Evolutionary conservation across 148 eudicot genomes (phyloP).

Genomic region (Rheum nobile): DNA sequence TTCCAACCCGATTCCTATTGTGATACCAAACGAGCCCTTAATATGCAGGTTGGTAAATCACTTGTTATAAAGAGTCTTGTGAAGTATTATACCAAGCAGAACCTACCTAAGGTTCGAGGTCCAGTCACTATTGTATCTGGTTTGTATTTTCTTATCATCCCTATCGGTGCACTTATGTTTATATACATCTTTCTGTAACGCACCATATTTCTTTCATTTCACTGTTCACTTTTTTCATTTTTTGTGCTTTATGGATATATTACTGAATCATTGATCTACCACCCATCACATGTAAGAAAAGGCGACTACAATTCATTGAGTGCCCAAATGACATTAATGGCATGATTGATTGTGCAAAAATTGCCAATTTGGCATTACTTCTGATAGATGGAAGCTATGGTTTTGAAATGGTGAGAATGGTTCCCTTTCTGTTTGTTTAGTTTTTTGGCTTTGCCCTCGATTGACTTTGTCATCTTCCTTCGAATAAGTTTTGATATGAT

Average conservation of each 20-base stretch:
- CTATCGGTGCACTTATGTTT: background rate
- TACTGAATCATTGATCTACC: background rate
- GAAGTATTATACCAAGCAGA: slow-evolving; percentile 84
- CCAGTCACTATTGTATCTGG: slow-evolving; percentile 91
- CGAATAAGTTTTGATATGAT: background rate
- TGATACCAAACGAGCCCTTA: too few relatives aligned
- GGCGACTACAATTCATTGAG: slow-evolving; percentile 86
- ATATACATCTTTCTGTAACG: background rate
- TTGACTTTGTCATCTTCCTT: background rate
- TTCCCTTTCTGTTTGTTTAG: background rate
- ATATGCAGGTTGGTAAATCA: slow-evolving; percentile 78
- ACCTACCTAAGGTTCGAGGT: slow-evolving; percentile 77
- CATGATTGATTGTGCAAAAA: slow-evolving; percentile 92
- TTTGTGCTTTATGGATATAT: background rate
- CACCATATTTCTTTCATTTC: background rate
- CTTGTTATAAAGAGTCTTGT: slow-evolving; percentile 74
- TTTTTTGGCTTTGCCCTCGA: background rate
- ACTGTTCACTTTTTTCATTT: background rate
- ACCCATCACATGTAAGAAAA: slow-evolving; percentile 53
- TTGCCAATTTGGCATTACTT: slow-evolving; percentile 86
- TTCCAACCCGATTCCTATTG: too few relatives aligned
- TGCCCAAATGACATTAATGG: slow-evolving; percentile 96
- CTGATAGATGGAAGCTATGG: slow-evolving; percentile 92
- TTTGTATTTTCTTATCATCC: slow-evolving; percentile 12
- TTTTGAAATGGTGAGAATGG: slow-evolving; percentile 83